Base-by-base conservation (phyloP, 2,329 filamentous ascomycete species). In the Aureobasidium lini region DNA sequence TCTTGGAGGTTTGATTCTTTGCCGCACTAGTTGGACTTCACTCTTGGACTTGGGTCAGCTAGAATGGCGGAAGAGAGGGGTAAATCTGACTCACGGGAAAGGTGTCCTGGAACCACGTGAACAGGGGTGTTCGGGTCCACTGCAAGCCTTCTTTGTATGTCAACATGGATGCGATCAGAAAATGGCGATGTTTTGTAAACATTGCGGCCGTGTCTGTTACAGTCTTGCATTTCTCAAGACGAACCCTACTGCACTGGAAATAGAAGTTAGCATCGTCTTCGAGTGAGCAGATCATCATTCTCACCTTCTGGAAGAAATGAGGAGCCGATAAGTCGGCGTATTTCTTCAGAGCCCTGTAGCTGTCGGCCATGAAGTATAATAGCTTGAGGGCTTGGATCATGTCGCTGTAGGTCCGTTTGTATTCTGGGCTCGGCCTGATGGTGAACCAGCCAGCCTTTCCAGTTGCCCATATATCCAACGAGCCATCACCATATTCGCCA, bases 371-470 rank as follows among this genome's bases (percentile, higher is more conserved):
- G 57, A 78, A 80, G 68, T 88, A 88, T 64, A 89, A 81, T 18
- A 89, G 72, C 8, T 78, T 76, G 11, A 88, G 81, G 1, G 83
- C 85, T 68, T 87, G 79, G 54, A 80, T 77, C 77, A 88, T 87
- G 49, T 79, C 75, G 32, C 79, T 72, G 70, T 81, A 85, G 31
- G 83, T 82, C 6, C 72, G 65, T 53, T 74, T 72, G 69, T 89
- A 91, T 2, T 73, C 70, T 9, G 75, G 67, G n/a, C 81, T 75
- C 1, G 88, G 86, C 34, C 75, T 75, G 43, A 90, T 79, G 66
- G 86, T 81, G 68, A 84, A 89, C 85, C 86, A 90, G 46, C 86
- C 87, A 11, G 84, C 80, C 57, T 76, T 70, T 39, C 84, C 84
- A 32, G 79, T 76, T 1, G 86, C 84, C 87, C 87, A 90, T 32